Conservation (phyloP, 179 eudicot genomes). For the Beta macrorhiza region DNA sequence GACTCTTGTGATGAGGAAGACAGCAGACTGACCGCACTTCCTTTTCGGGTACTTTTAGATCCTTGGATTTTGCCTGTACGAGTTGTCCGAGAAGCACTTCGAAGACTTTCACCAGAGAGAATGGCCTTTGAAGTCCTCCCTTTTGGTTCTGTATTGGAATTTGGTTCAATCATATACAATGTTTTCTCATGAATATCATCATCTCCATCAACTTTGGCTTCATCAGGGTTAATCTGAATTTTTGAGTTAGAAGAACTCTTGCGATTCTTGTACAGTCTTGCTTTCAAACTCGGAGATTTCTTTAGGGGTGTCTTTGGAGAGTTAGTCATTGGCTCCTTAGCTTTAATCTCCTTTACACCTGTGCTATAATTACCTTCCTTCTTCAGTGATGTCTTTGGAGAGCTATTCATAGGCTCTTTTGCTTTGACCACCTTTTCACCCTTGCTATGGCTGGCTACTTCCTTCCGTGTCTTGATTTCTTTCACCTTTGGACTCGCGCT, state of each 20-base stretch:
- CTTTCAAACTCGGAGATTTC: slow-evolving; percentile 41
- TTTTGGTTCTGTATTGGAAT: slow-evolving; percentile 10
- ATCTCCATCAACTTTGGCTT: slow-evolving; percentile 18
- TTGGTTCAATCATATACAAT: slow-evolving; percentile 27
- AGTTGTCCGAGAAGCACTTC: slow-evolving; percentile 16
- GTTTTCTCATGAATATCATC: slow-evolving; percentile 38
- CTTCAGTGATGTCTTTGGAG: slow-evolving; percentile 14
- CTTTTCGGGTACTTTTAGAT: slow-evolving; percentile 28
- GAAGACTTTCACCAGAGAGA: slow-evolving; percentile 4
- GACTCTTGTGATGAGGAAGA: slow-evolving; percentile 26
- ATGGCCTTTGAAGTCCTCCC: slow-evolving; percentile 16
- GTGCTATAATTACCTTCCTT: slow-evolving; percentile 17
- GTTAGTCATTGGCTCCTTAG: slow-evolving; percentile 22
- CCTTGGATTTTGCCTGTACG: slow-evolving; percentile 22
- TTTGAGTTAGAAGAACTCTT: slow-evolving; percentile 28
- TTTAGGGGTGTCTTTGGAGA: slow-evolving; percentile 34
- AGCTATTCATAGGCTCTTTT: slow-evolving; percentile 13
- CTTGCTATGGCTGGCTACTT: slow-evolving; percentile 23
- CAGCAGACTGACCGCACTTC: slow-evolving; percentile 13
- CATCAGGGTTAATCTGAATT: slow-evolving; percentile 19
- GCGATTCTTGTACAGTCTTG: slow-evolving; percentile 37
- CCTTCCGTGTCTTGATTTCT: slow-evolving; percentile 32
- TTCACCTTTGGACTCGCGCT: slow-evolving; percentile 28
- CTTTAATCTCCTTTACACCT: slow-evolving; percentile 23
- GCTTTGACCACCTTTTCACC: slow-evolving; percentile 29